Base-by-base conservation (phyloP, 257 asterid species). In the Plantago major region DNA sequence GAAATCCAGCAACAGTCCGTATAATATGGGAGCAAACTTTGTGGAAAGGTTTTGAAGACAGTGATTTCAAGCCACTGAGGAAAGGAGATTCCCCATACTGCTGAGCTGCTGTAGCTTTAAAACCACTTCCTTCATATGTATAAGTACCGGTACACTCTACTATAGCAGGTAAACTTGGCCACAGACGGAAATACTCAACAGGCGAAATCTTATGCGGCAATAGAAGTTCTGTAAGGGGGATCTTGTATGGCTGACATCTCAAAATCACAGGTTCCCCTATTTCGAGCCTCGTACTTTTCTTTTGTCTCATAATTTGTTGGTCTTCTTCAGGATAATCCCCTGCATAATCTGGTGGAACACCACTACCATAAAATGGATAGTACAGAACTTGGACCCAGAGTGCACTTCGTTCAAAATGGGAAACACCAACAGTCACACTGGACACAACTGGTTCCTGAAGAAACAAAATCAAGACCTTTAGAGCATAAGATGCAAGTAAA, bases 181-280 rank as follows among this genome's bases (percentile, higher is more conserved):
- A 89, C 22, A 89, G 67, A 51, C 97, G 90, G 78, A 89, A 91
- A 76, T 86, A 91, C 72, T 91, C 98, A 51, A 91, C 98, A 0
- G 98, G 96, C 53, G 98, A 88, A 45, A 91, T 91, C 76, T 91
- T 86, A 76, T 91, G 96, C 0, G 97, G 97, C 79, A 91, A 72
- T 40, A 91, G 95, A 75, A 91, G 86, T 75, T 88, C 97, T 9
- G 96, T 88, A 58, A 91, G 81, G 26, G 97, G 97, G 74, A 91
- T 82, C 75, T 85, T 88, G 90, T 86, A 91, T 9, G 98, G 98
- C 69, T 82, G 96, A 51, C 98, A 91, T 82, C 98, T 82, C 74
- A 86, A 78, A 58, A 82, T 81, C 65, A 82, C 89, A 15, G 95
- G 89, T 10, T 84, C 94, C 51, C 90, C 87, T 37, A 72, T 69